Evolutionary conservation across 106 monocot genomes (phyloP), one percentile per base, ranked within the genome.

Genomic region (Dioscorea zingiberensis): DNA sequence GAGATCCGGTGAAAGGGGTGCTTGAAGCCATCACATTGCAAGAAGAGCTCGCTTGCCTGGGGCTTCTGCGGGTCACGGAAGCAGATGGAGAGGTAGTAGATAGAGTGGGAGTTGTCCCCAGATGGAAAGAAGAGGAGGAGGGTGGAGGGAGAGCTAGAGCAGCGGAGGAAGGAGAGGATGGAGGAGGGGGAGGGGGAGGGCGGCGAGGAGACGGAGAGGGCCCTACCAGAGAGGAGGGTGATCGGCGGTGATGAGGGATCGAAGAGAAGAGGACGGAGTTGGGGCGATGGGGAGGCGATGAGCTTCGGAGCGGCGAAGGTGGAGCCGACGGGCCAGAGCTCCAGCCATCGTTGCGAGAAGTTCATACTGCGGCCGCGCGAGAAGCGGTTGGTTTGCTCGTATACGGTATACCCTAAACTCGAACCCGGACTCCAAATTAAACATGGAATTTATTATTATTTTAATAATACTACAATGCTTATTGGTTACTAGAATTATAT

Each of bases 51-150:
- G 16, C 73, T 69, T 8, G n/a, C 44, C 17, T 6, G 17, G 18
- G 63, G 63, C 18, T 17, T 2, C 25, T 27, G 7, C 3, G 28
- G 29, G 12, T 53, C 66, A 1, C 6, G 19, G 15, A 71, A 57
- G 15, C 69, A 69, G 10, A 93, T 21, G 21, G 30, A 22, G 0
- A 83, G 19, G 59, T 57, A 81, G 1, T 71, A 80, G 48, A 93
- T 75, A 9, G 12, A 27, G 60, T 93, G 59, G 25, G 71, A 65
- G 58, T 93, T 93, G 12, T 75, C 73, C 13, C 89, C 85, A 4
- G 71, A 60, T 15, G 93, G 93, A 59, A 93, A 93, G 72, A 93
- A 77, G 49, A 93, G 70, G 49, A 80, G 30, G 64, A 63, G 46
- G 67, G 27, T 32, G 71, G 55, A 88, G 72, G 60, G 79, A 23